Conservation (phyloP, 1,139 yeast species). For the Diutina siamensis region DNA sequence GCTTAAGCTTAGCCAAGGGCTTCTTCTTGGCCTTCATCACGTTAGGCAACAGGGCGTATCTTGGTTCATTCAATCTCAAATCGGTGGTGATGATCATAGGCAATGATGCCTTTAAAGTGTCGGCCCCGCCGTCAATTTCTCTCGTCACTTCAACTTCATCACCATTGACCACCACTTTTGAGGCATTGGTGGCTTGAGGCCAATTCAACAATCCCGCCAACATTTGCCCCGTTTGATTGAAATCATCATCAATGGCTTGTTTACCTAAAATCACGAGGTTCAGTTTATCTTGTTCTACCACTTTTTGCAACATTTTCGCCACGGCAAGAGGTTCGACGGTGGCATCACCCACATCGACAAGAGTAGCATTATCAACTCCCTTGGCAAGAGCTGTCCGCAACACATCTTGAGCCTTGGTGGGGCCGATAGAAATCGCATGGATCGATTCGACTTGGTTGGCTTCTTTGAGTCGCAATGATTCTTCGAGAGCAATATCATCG, state of each 20-base stretch:
- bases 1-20: conserved; percentile 64
- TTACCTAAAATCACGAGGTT: conserved; percentile 85
- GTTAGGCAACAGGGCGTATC: conserved; percentile 88
- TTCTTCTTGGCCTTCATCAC: conserved; percentile 98
- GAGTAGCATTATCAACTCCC: conserved; percentile 81
- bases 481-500: conserved; percentile 94
- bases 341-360: conserved; percentile 66
- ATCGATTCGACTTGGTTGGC: conserved; percentile 68
- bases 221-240: conserved; percentile 96
- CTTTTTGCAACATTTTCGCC: conserved; percentile 69
- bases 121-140: conserved; percentile 94
- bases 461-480: conserved; percentile 72
- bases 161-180: conserved; percentile 62
- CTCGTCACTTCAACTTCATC: conserved; percentile 66
- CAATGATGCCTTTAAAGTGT: conserved; percentile 62
- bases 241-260: conserved; percentile 93
- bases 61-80: conserved; percentile 84
- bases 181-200: conserved; percentile 98
- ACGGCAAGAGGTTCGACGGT: conserved; percentile 82
- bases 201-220: conserved; percentile 87
- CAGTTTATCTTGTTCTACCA: conserved; percentile 59
- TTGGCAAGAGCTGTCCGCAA: conserved; percentile 86
- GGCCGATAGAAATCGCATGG: conserved; percentile 91
- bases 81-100: conserved; percentile 90
- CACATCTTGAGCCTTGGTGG: conserved; percentile 77